A percentile compares a stretch with the other conserved stretches of the same genome.
These are phyloP conservation scores for Fusarium sp. DNA, from an alignment of 2,329 filamentous ascomycete genomes.

Conservation along the genomic window DNA sequence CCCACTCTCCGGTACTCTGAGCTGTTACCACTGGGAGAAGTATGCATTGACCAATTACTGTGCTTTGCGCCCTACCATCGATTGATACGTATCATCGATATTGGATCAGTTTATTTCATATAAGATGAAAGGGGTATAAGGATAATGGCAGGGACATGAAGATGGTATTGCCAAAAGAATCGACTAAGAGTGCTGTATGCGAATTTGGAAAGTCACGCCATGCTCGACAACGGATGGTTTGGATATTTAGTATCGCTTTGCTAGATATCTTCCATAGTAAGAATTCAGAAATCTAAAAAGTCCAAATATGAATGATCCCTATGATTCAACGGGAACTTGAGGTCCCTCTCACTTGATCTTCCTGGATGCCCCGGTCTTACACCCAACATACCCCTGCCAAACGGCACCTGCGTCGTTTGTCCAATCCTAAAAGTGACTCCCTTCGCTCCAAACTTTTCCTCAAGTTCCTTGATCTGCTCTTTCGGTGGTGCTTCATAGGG, in stretches of 20 bases:
- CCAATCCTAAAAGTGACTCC: slow-evolving; percentile 39
- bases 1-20: too few relatives aligned
- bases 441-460: slow-evolving; percentile 28
- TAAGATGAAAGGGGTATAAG: too few relatives aligned
- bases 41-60: too few relatives aligned
- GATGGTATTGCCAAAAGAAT: too few relatives aligned
- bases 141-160: too few relatives aligned
- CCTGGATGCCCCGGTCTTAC: slow-evolving; percentile 40
- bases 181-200: too few relatives aligned
- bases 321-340: slow-evolving; percentile 39
- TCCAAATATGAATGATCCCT: slow-evolving; percentile 26
- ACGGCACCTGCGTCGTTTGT: slow-evolving; percentile 41
- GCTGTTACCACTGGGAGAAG: too few relatives aligned
- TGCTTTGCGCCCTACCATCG: too few relatives aligned
- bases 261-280: neutral
- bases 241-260: neutral
- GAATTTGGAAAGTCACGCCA: neutral
- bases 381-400: slow-evolving; percentile 45
- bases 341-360: slow-evolving; percentile 24
- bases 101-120: too few relatives aligned
- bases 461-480: slow-evolving; percentile 38
- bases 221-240: neutral
- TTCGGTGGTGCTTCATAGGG: slow-evolving; percentile 37
- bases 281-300: slow-evolving; percentile 20
- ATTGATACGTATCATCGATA: too few relatives aligned